Percentiles rank a stretch among this genome's conserved stretches.
Conservation (phyloP, 2,329 filamentous ascomycete genomes). For the Aureobasidium melanogenum region DNA sequence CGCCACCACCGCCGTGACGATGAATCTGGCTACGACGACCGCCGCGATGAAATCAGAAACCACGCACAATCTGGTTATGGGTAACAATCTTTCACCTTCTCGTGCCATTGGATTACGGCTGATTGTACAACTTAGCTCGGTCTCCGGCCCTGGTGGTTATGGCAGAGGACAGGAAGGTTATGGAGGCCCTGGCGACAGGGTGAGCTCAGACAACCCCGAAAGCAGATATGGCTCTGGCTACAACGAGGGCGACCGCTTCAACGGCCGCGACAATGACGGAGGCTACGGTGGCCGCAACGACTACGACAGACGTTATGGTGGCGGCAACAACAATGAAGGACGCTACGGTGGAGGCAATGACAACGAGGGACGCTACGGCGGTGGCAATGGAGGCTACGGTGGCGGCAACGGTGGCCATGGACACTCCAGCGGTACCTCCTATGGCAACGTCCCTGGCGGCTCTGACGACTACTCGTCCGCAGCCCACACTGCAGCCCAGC, state of each 20-base stretch:
- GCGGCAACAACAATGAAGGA: too few relatives aligned
- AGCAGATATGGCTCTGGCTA: not conserved
- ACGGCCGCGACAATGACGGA: conserved; percentile 17
- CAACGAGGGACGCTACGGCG: conserved; percentile 10
- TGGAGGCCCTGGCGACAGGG: not conserved
- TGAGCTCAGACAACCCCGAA: not conserved
- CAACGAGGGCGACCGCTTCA: conserved; percentile 15
- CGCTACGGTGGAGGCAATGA: too few relatives aligned
- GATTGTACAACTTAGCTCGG: not conserved
- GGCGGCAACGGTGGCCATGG: conserved; percentile 22
- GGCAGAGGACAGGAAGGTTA: conserved; percentile 8
- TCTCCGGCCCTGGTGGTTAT: conserved; percentile 8
- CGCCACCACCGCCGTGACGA: conserved; percentile 12
- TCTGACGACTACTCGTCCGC: conserved; percentile 47
- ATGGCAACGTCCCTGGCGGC: conserved; percentile 31
- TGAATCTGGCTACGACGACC: conserved; percentile 13
- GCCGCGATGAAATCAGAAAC: conserved; percentile 13
- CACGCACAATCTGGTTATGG: conserved; percentile 17
- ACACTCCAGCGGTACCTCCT: conserved; percentile 33
- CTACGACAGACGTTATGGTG: too few relatives aligned
- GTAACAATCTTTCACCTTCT: not conserved
- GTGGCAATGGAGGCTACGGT: conserved; percentile 17
- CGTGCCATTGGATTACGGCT: not conserved
- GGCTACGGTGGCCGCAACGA: too few relatives aligned
- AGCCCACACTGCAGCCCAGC: conserved; percentile 45